Base-by-base conservation (phyloP, 768 basidiomycete genomes). In the Lactarius trivialis region DNA sequence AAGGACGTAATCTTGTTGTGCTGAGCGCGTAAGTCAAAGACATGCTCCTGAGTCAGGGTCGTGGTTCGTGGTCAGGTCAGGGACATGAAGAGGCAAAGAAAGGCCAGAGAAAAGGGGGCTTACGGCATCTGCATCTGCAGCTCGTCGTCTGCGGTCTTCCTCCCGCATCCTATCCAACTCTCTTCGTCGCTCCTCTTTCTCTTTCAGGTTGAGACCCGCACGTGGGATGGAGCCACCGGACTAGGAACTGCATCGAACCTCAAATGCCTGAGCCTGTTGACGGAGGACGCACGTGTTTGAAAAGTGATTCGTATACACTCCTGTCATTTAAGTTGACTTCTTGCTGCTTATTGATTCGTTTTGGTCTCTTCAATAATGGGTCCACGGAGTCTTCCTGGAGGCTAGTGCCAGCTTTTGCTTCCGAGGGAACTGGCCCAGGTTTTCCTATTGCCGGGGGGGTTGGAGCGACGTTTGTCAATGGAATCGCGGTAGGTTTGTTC, bases 151-250 rank as follows among this genome's bases (percentile, higher is more conserved):
- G 34, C 67, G 61, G 54, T 72, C 71, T 50, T 70, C 71, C 37
- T 72, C 71, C 28, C 71, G 69, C 66, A 70, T 65, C 48, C 63
- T 59, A 59, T 70, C 66, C 36, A 72, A 33, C 61, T 72, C 70
- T 48, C 67, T 67, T 32, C 68, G 60, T 36, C 70, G 65, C 48
- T 72, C 71, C 37, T 70, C 66, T 56, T 70, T 70, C 45, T 66
- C 65, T 57, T 69, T 70, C 43, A 43, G 55, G 55, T 69, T 67
- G 28, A 70, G 58, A 26, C 69, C 69, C 5, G 69, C 66, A 34
- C 68, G 65, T 41, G 69, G 68, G 17, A 63, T 58, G 45, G 60
- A 58, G 53, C 63, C 48, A 15, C 66, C 66, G 7, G 63, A 56
- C 69, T 70, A 36, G 48, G 33, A 45, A 28, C 14, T 12, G 15